Conservation (phyloP, 2,329 filamentous ascomycete genomes). For the Fusarium sp. region DNA sequence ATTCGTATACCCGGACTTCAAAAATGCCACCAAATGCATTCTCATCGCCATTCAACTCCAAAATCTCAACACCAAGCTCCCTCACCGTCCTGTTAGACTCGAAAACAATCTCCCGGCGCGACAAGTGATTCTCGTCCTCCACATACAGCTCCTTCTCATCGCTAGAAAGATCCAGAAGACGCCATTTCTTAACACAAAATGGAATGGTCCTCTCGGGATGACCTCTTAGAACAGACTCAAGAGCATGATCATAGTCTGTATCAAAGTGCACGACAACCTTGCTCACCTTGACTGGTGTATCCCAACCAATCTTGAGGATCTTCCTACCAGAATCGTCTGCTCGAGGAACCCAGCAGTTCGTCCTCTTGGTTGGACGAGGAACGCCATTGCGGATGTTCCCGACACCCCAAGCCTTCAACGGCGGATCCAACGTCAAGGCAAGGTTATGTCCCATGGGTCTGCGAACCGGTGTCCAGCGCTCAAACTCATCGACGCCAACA, state of each 20-base stretch:
- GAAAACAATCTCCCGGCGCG: background rate
- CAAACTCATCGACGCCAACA: slow-evolving; percentile 13
- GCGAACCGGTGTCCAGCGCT: slow-evolving; percentile 17
- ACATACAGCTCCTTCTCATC: background rate
- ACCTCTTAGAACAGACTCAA: slow-evolving; percentile 14
- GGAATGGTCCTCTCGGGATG: slow-evolving; percentile 15
- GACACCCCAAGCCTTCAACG: background rate
- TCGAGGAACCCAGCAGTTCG: slow-evolving; percentile 14
- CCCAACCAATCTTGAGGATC: background rate
- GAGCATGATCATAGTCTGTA: slow-evolving; percentile 21
- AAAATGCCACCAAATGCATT: slow-evolving; percentile 11
- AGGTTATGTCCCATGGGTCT: slow-evolving; percentile 13
- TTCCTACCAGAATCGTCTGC: background rate
- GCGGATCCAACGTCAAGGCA: background rate
- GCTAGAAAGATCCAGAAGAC: background rate
- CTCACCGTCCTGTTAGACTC: background rate
- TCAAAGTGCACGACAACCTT: slow-evolving; percentile 9
- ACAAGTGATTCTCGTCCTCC: slow-evolving; percentile 14
- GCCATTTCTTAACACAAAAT: slow-evolving; percentile 22
- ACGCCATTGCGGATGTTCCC: slow-evolving; percentile 8
- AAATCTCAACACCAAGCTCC: slow-evolving; percentile 4
- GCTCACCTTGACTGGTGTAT: background rate
- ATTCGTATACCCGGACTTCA: slow-evolving; percentile 7
- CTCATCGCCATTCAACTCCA: slow-evolving; percentile 1
- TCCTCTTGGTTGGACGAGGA: slow-evolving; percentile 7